Evolutionary conservation across 2,329 filamentous ascomycete species (phyloP), one percentile per base, ranked within the genome.

Genomic region (Cytospora schulzeri): DNA sequence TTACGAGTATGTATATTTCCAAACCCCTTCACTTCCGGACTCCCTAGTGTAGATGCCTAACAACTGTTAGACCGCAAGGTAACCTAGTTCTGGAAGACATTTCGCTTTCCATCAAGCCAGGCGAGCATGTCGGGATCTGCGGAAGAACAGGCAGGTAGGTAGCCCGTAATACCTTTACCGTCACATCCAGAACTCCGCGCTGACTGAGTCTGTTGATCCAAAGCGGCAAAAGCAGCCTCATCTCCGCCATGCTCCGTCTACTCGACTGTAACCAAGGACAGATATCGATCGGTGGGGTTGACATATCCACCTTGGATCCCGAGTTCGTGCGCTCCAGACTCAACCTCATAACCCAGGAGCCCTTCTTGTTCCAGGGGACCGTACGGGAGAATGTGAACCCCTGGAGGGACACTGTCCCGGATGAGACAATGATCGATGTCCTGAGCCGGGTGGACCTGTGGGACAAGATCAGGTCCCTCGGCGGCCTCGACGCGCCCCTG

Each of bases 161-260:
- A 12, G 12, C 12, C 33, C 33, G 33, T 2, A 15, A 15, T 35
- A 35, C 12, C 7, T 11, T 35, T 35, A 35, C 33, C 12, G 14
- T 35, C 12, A n/a, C 33, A 15, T 15, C 11, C 4, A 35, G 33
- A 11, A 35, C 12, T 35, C 33, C 33, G 4, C 14, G 33, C 33
- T 35, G 12, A 35, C 33, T 12, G 12, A 15, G 12, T 12, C 33
- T 4, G 9, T 2, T 35, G 33, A 12, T 15, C 2, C 11, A 35
- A 35, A 80, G 81, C 0, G 81, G 82, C n/a, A 84, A 84, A 69
- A 81, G 79, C 15, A 80, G 78, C 1, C 73, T 83, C 8, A 70
- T 80, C 1, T 71, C 78, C 28, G 74, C 76, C 5, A 69, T 83
- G 7, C 76, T 83, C 59, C 77, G 80, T 22, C 76, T 83, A 65